Percentiles rank a stretch among this genome's conserved stretches.
Evolutionary conservation across 1,139 yeast genomes (phyloP).

Genomic region (Saccharomycopsis crataegensis): DNA sequence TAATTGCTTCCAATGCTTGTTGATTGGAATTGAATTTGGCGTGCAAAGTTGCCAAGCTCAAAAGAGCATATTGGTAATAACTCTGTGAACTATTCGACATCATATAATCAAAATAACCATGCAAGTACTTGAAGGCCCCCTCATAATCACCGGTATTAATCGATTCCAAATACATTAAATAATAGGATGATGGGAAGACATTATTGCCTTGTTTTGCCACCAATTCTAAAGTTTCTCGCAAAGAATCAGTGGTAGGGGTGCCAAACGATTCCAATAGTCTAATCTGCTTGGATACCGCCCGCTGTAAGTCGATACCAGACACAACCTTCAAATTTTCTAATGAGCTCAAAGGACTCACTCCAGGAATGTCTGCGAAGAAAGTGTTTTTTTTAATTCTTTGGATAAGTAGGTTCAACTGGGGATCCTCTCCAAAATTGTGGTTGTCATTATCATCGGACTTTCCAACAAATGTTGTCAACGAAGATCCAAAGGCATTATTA

Average conservation of each 20-base stretch:
- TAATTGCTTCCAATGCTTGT: constrained; percentile 74
- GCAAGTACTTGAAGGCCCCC: constrained; percentile 64
- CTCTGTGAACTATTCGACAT: constrained; percentile 54
- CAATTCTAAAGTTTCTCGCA: constrained; percentile 37
- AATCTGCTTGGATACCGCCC: constrained; percentile 49
- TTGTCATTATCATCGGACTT: not conserved
- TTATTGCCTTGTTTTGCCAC: constrained; percentile 48
- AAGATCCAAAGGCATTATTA: not conserved
- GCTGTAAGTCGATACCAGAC: constrained; percentile 47
- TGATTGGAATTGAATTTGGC: constrained; percentile 67
- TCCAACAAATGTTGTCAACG: too few relatives aligned
- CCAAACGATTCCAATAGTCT: constrained; percentile 48
- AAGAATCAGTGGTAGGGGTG: constrained; percentile 40
- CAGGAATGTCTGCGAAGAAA: not conserved
- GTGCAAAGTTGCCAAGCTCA: constrained; percentile 72
- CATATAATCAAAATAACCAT: constrained; percentile 82
- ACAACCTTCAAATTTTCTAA: constrained; percentile 28
- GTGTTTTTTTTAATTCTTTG: not conserved
- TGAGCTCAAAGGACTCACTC: not conserved
- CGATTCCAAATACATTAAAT: constrained; percentile 57
- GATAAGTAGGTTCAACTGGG: constrained; percentile 1
- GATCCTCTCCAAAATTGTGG: constrained; percentile 2
- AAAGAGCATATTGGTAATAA: constrained; percentile 72
- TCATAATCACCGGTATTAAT: constrained; percentile 61
- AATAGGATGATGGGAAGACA: constrained; percentile 56